phyloP scores from a whole-genome alignment of 1,139 yeast genomes.

The Eremothecium sinecaudum region DNA sequence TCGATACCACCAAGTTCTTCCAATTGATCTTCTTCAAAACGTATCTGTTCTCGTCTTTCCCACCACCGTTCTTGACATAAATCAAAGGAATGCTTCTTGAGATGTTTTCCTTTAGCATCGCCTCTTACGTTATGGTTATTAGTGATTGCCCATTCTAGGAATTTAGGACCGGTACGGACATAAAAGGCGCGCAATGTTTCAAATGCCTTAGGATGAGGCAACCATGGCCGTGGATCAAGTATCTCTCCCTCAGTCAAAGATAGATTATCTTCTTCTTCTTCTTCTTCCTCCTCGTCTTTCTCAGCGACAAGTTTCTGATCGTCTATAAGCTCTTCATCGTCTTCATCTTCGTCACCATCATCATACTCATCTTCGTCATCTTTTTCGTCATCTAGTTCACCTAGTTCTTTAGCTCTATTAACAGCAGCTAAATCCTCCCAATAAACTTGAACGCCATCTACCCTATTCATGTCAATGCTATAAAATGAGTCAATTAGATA shows the following conservation, averaged over 20 bases:
- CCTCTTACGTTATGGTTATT: constrained; percentile 41
- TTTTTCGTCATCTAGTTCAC: constrained; percentile 52
- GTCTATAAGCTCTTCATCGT: constrained; percentile 43
- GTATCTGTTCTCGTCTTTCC: constrained; percentile 93
- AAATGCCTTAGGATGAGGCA: constrained; percentile 96
- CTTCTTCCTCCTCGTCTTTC: constrained; percentile 52
- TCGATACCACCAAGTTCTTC: constrained; percentile 92
- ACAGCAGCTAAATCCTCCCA: constrained; percentile 79
- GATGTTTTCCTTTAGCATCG: constrained; percentile 83
- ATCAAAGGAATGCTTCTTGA: constrained; percentile 83
- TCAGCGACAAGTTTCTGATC: constrained; percentile 42
- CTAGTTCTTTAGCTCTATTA: constrained; percentile 45
- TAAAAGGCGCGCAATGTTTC: constrained; percentile 78
- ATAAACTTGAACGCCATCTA: constrained; percentile 78
- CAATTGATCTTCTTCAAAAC: constrained; percentile 76
- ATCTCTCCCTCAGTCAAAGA: constrained; percentile 51
- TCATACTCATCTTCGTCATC: constrained; percentile 62
- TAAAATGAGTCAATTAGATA: constrained; percentile 77
- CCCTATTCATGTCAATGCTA: constrained; percentile 71
- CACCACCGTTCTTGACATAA: constrained; percentile 93
- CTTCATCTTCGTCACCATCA: constrained; percentile 48
- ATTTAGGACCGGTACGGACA: constrained; percentile 74
- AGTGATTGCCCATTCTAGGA: constrained; percentile 87
- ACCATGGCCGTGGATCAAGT: constrained; percentile 92
- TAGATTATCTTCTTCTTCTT: constrained; percentile 47